These are phyloP conservation scores for Agaricus sinodeliciosus DNA, from an alignment of 768 basidiomycete species.

Conservation along the genomic window DNA sequence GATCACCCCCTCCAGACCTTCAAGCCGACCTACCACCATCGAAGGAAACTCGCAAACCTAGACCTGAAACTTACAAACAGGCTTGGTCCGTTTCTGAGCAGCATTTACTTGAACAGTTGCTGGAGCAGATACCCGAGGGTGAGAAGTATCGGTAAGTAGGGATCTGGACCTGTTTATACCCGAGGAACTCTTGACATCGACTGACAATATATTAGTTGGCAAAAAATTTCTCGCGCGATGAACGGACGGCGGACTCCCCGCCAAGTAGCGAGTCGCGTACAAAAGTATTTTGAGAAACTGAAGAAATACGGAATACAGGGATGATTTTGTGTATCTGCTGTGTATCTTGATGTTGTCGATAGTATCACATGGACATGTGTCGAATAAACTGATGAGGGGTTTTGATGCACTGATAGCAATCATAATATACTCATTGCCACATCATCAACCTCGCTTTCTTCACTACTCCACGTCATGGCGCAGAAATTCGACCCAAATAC, in stretches of 20 bases:
- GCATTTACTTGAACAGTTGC: conserved; percentile 63
- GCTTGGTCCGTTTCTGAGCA: conserved; percentile 75
- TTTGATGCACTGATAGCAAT: not conserved
- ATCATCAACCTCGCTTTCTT: conserved; percentile 13
- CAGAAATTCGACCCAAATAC: conserved; percentile 78
- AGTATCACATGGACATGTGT: conserved; percentile 10
- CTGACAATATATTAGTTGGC: conserved; percentile 43
- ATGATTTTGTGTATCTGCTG: not conserved
- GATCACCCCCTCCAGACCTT: not conserved
- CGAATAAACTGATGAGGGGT: not conserved
- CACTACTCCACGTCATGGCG: conserved; percentile 28
- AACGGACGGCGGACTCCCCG: conserved; percentile 66
- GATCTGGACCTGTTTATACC: not conserved
- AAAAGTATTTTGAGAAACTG: conserved; percentile 84
- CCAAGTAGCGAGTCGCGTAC: conserved; percentile 85
- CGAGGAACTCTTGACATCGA: not conserved
- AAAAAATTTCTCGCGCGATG: conserved; percentile 81
- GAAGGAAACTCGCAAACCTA: conserved; percentile 28
- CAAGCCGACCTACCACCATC: not conserved
- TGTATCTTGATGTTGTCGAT: not conserved
- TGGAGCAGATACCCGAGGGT: conserved; percentile 72
- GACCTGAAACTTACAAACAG: conserved; percentile 77
- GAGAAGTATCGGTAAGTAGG: conserved; percentile 61
- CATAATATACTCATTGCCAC: conserved; percentile 10
- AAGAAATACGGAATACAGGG: conserved; percentile 53